phyloP scores from a whole-genome alignment of 1,284 basidiomycete genomes.

The Rhodotorula sp. region DNA sequence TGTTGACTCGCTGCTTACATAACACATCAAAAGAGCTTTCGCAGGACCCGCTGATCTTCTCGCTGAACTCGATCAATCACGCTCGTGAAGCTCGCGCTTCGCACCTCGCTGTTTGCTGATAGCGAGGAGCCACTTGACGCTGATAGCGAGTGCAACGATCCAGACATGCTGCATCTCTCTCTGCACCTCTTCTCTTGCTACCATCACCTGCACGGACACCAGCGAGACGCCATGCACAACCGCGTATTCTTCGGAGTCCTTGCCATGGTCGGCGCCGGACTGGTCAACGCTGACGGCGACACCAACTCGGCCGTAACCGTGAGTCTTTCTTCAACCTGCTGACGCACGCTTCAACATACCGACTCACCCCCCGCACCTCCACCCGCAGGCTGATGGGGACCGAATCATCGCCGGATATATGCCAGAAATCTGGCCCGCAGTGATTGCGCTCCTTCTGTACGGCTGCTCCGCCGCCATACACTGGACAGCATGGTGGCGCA shows the following conservation, averaged over 20 bases:
- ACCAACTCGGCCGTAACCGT: neutral
- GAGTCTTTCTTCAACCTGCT: neutral
- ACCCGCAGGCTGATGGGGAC: constrained; percentile 8
- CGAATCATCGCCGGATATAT: constrained; percentile 32
- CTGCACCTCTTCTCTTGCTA: too few species aligned
- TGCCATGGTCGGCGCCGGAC: neutral
- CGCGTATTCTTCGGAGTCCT: neutral
- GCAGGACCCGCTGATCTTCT: too few species aligned
- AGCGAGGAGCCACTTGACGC: too few species aligned
- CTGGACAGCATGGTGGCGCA: constrained; percentile 28
- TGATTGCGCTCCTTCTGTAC: constrained; percentile 23
- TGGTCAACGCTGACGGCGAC: neutral
- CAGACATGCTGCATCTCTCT: too few species aligned
- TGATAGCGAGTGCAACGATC: too few species aligned
- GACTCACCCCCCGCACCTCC: neutral
- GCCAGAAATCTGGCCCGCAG: constrained; percentile 7
- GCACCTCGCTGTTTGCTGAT: too few species aligned
- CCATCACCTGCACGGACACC: too few species aligned
- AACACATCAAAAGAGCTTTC: too few species aligned
- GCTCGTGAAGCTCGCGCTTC: too few species aligned
- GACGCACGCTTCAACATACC: neutral
- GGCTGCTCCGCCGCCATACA: constrained; percentile 6
- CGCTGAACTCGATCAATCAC: too few species aligned
- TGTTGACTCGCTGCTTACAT: too few species aligned
- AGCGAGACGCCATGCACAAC: neutral